These are phyloP conservation scores for Silene coronaria DNA, from an alignment of 179 eudicot genomes.

Conservation along the genomic window DNA sequence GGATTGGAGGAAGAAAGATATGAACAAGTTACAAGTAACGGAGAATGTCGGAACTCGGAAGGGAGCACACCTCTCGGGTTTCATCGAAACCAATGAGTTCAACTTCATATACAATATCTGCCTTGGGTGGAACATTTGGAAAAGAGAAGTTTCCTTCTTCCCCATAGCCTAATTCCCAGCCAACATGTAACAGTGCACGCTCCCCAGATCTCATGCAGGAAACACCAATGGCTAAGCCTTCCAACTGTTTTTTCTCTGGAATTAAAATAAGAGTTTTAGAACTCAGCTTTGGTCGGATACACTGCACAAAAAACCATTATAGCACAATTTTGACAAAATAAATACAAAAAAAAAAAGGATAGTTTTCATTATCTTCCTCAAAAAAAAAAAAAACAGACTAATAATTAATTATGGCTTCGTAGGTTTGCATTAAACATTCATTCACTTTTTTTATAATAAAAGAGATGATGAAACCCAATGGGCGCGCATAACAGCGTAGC, in stretches of 20 bases:
- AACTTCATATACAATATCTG: constrained; percentile 82
- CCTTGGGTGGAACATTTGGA: constrained; percentile 96
- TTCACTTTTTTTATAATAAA: neutral
- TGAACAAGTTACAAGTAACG: neutral
- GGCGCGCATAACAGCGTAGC: neutral
- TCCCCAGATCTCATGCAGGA: constrained; percentile 88
- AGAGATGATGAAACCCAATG: neutral
- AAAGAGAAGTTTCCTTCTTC: constrained; percentile 93
- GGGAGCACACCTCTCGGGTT: constrained; percentile 61
- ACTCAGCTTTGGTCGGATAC: neutral
- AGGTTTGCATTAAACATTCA: constrained; percentile 8
- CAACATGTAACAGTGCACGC: constrained; percentile 76
- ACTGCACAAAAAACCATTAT: neutral
- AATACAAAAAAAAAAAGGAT: neutral
- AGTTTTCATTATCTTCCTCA: neutral
- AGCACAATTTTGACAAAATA: neutral
- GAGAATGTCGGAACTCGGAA: neutral
- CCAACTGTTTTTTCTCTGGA: constrained; percentile 88
- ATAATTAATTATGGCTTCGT: neutral
- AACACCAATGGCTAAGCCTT: constrained; percentile 74
- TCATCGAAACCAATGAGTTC: constrained; percentile 96
- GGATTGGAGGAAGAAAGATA: neutral
- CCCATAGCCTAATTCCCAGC: constrained; percentile 90
- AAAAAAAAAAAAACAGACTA: neutral
- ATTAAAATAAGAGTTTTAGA: constrained; percentile 13